These are phyloP conservation scores for Xylariomycetidae sp. DNA, from an alignment of 2,329 filamentous ascomycete species.

Conservation along the genomic window DNA sequence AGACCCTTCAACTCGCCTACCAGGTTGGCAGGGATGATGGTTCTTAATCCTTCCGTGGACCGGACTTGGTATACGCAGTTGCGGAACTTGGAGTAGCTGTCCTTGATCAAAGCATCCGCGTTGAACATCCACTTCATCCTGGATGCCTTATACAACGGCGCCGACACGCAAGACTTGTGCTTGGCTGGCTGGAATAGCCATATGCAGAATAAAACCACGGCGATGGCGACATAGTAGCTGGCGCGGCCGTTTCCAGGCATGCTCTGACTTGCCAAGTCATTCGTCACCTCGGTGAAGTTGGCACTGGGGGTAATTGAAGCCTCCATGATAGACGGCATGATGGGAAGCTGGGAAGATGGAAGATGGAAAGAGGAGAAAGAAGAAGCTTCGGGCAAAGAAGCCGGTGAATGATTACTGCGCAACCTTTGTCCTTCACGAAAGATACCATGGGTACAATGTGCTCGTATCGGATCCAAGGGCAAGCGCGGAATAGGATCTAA, in stretches of 20 bases:
- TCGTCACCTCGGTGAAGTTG: slow-evolving; percentile 14
- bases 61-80: slow-evolving; percentile 45
- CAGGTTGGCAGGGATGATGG: slow-evolving; percentile 38
- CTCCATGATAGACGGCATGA: slow-evolving; percentile 17
- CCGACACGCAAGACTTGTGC: slow-evolving; percentile 24
- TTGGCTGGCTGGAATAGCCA: slow-evolving; percentile 34
- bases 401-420: slow-evolving; percentile 2
- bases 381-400: slow-evolving; percentile 8
- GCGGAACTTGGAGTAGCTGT: slow-evolving; percentile 46
- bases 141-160: slow-evolving; percentile 42
- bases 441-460: slow-evolving; percentile 11
- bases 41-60: slow-evolving; percentile 43
- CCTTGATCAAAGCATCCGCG: slow-evolving; percentile 39
- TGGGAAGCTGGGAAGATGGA: slow-evolving; percentile 2
- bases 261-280: slow-evolving; percentile 20
- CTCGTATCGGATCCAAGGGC: slow-evolving; percentile 2
- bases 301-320: slow-evolving; percentile 10
- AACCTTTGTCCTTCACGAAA: slow-evolving; percentile 4
- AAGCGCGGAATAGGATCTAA: slow-evolving; percentile 1
- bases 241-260: slow-evolving; percentile 24
- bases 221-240: slow-evolving; percentile 37
- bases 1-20: slow-evolving; percentile 41
- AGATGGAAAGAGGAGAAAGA: not conserved
- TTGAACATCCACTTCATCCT: slow-evolving; percentile 46
- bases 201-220: slow-evolving; percentile 28